Percentiles rank a stretch among this genome's conserved stretches.
Evolutionary conservation across 2,329 filamentous ascomycete genomes (phyloP).

Genomic region (Microascus cirrosus): DNA sequence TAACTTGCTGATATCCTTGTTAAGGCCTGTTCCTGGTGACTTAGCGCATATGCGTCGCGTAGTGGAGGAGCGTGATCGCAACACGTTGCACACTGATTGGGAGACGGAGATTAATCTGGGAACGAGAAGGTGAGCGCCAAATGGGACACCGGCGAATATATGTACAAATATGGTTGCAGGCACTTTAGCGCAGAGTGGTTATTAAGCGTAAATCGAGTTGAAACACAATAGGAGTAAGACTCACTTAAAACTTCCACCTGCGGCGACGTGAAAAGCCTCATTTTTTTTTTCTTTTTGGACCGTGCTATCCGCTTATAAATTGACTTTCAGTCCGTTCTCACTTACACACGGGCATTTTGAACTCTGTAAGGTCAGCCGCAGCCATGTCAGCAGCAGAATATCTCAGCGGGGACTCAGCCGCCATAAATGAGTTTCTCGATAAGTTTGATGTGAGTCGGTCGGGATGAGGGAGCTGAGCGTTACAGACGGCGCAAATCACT

Average conservation of each 20-base stretch:
- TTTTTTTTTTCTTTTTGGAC: not conserved
- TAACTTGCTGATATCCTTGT: too few species aligned
- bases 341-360: not conserved
- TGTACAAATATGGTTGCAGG: too few species aligned
- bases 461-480: not conserved
- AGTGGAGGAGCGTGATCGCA: too few species aligned
- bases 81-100: too few species aligned
- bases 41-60: too few species aligned
- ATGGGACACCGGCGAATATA: not conserved
- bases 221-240: not conserved
- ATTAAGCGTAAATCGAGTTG: not conserved
- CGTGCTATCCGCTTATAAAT: not conserved
- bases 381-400: constrained; percentile 35
- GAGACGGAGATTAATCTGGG: not conserved
- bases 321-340: not conserved
- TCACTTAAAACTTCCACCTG: not conserved
- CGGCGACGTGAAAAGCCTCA: not conserved
- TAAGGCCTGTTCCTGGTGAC: too few species aligned
- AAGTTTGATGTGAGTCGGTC: constrained; percentile 70
- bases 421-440: constrained; percentile 74
- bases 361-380: not conserved
- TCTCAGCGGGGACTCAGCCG: constrained; percentile 67
- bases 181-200: not conserved
- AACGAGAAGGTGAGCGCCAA: not conserved
- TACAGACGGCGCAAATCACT: not conserved